These are phyloP conservation scores for Kalmusia sp. DNA, from an alignment of 2,329 filamentous ascomycete genomes.

Conservation along the genomic window DNA sequence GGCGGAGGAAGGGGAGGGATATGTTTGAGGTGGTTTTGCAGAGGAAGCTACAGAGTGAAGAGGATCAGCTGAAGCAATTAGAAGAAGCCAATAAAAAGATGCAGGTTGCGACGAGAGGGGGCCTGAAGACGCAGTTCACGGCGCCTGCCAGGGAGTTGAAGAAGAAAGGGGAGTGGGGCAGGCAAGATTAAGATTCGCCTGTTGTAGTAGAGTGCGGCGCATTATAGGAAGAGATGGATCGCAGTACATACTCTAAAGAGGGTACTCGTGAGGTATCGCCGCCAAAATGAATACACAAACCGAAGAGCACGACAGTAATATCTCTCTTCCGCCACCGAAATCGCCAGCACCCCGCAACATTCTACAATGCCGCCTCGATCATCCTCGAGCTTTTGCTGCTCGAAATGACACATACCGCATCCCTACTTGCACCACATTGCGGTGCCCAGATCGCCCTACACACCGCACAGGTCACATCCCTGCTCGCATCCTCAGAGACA, in stretches of 20 bases:
- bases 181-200: constrained; percentile 25
- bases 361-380: not conserved
- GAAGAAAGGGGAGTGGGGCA: constrained; percentile 32
- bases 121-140: constrained; percentile 47
- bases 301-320: too few species aligned
- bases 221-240: too few species aligned
- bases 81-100: constrained; percentile 49
- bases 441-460: constrained; percentile 22
- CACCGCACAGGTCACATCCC: constrained; percentile 12
- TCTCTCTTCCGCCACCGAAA: too few species aligned
- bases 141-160: constrained; percentile 35
- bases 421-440: constrained; percentile 14
- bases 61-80: constrained; percentile 48
- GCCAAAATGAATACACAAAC: too few species aligned
- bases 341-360: too few species aligned
- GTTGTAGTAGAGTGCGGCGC: too few species aligned
- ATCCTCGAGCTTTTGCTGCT: not conserved
- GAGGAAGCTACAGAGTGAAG: constrained; percentile 49
- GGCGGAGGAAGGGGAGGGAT: constrained; percentile 45
- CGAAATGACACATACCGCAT: not conserved
- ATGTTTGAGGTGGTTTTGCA: constrained; percentile 54
- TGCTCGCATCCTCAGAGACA: not conserved
- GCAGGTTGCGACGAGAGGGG: constrained; percentile 50
- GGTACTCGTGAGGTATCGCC: too few species aligned
- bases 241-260: not conserved